Conservation (phyloP, 2,329 filamentous ascomycete species). For the Colletotrichum navitas region DNA sequence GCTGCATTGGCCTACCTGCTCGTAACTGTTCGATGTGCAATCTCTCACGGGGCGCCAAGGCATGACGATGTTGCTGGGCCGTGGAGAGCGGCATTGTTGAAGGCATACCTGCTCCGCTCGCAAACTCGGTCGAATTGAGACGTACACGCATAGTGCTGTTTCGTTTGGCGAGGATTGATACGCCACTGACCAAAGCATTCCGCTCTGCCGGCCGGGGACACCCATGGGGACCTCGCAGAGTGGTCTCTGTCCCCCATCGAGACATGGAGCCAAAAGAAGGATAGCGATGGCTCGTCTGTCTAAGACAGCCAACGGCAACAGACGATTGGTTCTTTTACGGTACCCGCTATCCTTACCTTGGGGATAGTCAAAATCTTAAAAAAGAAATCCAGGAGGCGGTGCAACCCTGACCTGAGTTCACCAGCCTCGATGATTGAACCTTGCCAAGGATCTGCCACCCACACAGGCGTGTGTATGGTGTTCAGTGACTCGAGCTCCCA, state of each 20-base stretch:
- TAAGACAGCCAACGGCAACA: conserved; percentile 16
- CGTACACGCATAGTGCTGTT: conserved; percentile 19
- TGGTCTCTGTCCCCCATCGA: conserved; percentile 30
- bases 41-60: neutral
- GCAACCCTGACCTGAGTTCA: conserved; percentile 35
- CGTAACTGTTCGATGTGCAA: neutral
- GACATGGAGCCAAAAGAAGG: conserved; percentile 39
- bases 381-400: conserved; percentile 43
- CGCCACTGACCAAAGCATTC: conserved; percentile 22
- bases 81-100: conserved; percentile 14
- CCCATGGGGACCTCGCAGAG: neutral
- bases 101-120: conserved; percentile 17
- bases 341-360: conserved; percentile 34
- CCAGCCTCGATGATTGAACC: conserved; percentile 31
- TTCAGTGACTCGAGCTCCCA: conserved; percentile 23
- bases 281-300: conserved; percentile 40
- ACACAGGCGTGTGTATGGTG: conserved; percentile 15
- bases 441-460: conserved; percentile 36
- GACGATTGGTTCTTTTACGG: conserved; percentile 42
- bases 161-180: conserved; percentile 31
- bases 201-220: conserved; percentile 12
- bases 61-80: conserved; percentile 9
- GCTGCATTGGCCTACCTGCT: neutral
- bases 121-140: conserved; percentile 25
- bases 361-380: conserved; percentile 42